phyloP scores from a whole-genome alignment of 805 yeast genomes.

The Candida morakotiae region DNA sequence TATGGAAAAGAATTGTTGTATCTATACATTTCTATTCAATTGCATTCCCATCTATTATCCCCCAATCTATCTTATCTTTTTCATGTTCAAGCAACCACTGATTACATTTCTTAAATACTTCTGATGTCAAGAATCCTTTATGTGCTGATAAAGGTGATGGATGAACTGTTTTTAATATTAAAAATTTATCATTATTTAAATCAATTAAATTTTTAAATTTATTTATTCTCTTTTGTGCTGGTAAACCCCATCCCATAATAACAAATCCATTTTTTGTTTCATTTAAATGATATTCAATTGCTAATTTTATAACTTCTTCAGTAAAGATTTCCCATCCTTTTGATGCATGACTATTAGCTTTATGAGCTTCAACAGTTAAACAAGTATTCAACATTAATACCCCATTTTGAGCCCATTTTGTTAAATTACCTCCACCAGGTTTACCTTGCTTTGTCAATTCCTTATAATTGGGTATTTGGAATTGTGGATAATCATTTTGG shows the following conservation, averaged over 20 bases:
- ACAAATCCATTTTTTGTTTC: constrained; percentile 49
- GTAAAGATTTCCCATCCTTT: constrained; percentile 94
- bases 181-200: constrained; percentile 20
- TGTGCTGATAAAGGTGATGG: constrained; percentile 94
- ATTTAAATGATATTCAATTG: constrained; percentile 45
- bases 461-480: constrained; percentile 47
- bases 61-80: constrained; percentile 63
- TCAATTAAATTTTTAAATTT: constrained; percentile 22
- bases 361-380: constrained; percentile 87
- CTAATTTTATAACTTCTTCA: constrained; percentile 54
- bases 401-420: constrained; percentile 84
- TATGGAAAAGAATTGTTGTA: too few species aligned
- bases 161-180: constrained; percentile 73
- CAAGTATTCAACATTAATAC: constrained; percentile 84
- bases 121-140: constrained; percentile 72
- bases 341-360: constrained; percentile 87
- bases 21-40: constrained; percentile 14
- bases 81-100: constrained; percentile 62
- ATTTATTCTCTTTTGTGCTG: constrained; percentile 62
- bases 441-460: constrained; percentile 18
- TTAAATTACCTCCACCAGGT: constrained; percentile 59
- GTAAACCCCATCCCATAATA: constrained; percentile 78
- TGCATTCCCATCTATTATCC: constrained; percentile 25
- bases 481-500: constrained; percentile 60
- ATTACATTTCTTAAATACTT: constrained; percentile 73